Percentiles rank a stretch among this genome's conserved stretches.
These are phyloP conservation scores for Microthyrium microscopicum DNA, from an alignment of 2,329 filamentous ascomycete genomes.

Conservation along the genomic window DNA sequence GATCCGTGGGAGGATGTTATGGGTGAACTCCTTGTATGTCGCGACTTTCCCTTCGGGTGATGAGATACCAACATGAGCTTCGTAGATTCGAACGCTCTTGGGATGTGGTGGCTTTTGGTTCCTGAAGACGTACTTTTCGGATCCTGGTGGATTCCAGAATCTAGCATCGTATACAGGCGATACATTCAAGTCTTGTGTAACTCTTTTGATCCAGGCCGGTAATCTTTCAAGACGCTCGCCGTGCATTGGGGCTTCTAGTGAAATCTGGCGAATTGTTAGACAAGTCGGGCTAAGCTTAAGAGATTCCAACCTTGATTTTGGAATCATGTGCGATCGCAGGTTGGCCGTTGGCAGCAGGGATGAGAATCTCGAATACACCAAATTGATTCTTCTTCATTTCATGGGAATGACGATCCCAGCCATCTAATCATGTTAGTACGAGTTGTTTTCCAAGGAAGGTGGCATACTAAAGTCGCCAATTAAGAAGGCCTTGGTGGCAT, in stretches of 20 bases:
- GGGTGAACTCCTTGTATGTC: slow-evolving; percentile 94
- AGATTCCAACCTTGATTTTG: slow-evolving; percentile 65
- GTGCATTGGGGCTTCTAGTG: slow-evolving; percentile 61
- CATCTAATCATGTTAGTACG: slow-evolving; percentile 37
- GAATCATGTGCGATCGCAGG: slow-evolving; percentile 80
- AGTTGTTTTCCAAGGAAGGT: slow-evolving; percentile 3
- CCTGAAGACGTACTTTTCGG: slow-evolving; percentile 70
- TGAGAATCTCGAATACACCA: slow-evolving; percentile 69
- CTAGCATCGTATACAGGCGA: slow-evolving; percentile 88
- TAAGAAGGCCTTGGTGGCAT: slow-evolving; percentile 66
- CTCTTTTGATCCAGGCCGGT: slow-evolving; percentile 93
- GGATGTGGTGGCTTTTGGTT: slow-evolving; percentile 70
- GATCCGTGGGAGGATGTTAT: slow-evolving; percentile 81
- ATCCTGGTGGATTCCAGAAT: slow-evolving; percentile 84
- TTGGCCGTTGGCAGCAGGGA: slow-evolving; percentile 58
- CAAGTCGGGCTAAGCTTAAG: not conserved
- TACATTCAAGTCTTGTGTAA: slow-evolving; percentile 78
- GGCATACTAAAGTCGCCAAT: slow-evolving; percentile 83
- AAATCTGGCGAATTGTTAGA: slow-evolving; percentile 41
- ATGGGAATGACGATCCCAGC: slow-evolving; percentile 69
- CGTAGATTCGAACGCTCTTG: slow-evolving; percentile 76
- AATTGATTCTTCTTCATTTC: slow-evolving; percentile 75
- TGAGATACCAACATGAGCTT: slow-evolving; percentile 97
- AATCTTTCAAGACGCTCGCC: slow-evolving; percentile 67
- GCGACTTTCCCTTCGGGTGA: slow-evolving; percentile 76